phyloP scores from a whole-genome alignment of 257 asterid genomes.

The Capsicum pubescens region DNA sequence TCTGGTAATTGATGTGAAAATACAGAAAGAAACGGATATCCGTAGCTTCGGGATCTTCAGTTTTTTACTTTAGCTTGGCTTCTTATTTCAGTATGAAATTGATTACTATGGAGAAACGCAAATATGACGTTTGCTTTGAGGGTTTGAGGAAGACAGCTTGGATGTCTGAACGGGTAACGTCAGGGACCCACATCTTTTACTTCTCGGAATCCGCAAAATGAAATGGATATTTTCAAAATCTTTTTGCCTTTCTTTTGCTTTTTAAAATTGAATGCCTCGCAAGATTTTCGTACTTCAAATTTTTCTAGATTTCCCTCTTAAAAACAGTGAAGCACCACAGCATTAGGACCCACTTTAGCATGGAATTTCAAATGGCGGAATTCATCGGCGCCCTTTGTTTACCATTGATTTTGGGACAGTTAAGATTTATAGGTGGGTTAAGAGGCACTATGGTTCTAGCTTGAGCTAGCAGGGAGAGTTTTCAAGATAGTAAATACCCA shows the following conservation, averaged over 20 bases:
- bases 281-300: not conserved
- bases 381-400: too few relatives aligned
- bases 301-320: not conserved
- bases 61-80: not conserved
- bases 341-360: not conserved
- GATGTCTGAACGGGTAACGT: not conserved
- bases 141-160: constrained; percentile 30
- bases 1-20: not conserved
- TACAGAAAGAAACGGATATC: not conserved
- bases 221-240: not conserved
- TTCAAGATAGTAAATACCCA: too few relatives aligned
- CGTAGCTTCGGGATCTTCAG: not conserved
- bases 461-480: too few relatives aligned
- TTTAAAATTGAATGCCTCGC: not conserved
- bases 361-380: not conserved
- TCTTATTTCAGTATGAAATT: not conserved
- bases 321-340: not conserved
- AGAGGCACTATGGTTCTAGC: too few relatives aligned
- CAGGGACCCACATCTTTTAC: constrained; percentile 14
- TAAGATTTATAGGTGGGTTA: too few relatives aligned
- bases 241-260: not conserved
- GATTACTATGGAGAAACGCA: not conserved
- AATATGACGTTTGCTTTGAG: constrained; percentile 34
- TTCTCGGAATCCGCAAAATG: not conserved
- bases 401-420: too few relatives aligned